Evolutionary conservation across 495 filamentous ascomycete species (phyloP).

Genomic region (Lichina pygmaea): DNA sequence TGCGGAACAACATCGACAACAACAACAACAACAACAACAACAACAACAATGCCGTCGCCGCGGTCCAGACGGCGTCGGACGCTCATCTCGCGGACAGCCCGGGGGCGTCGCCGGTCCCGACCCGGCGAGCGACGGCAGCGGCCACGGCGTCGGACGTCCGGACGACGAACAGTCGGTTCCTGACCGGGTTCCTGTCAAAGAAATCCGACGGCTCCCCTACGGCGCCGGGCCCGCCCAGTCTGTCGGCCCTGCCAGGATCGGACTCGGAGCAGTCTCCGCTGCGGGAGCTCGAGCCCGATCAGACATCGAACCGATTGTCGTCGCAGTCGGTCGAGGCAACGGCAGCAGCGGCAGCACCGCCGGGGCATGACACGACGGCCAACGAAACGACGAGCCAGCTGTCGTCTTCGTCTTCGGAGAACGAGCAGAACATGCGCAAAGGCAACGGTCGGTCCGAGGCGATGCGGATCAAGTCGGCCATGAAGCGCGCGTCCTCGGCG

Average conservation of each 20-base stretch:
- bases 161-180: slow-evolving; percentile 56
- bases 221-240: slow-evolving; percentile 21
- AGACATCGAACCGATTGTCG: slow-evolving; percentile 26
- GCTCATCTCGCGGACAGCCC: no score
- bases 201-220: slow-evolving; percentile 34
- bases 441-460: slow-evolving; percentile 19
- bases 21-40: no score
- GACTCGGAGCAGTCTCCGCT: slow-evolving; percentile 39
- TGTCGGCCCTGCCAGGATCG: slow-evolving; percentile 10
- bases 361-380: slow-evolving; percentile 13
- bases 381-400: slow-evolving; percentile 17
- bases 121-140: slow-evolving; percentile 12
- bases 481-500: slow-evolving; percentile 24
- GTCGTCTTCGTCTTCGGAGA: slow-evolving; percentile 10
- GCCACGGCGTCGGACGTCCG: slow-evolving; percentile 21
- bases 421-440: slow-evolving; percentile 14
- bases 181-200: slow-evolving; percentile 74
- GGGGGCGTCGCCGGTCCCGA: slow-evolving; percentile 28
- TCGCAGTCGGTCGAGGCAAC: slow-evolving; percentile 19
- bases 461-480: slow-evolving; percentile 31
- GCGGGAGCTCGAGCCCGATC: slow-evolving; percentile 32
- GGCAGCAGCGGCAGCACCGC: slow-evolving; percentile 9
- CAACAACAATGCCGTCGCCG: no score
- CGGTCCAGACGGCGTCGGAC: no score
- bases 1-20: no score